Conservation (phyloP, 2,329 filamentous ascomycete species). For the Ascochyta fabae region DNA sequence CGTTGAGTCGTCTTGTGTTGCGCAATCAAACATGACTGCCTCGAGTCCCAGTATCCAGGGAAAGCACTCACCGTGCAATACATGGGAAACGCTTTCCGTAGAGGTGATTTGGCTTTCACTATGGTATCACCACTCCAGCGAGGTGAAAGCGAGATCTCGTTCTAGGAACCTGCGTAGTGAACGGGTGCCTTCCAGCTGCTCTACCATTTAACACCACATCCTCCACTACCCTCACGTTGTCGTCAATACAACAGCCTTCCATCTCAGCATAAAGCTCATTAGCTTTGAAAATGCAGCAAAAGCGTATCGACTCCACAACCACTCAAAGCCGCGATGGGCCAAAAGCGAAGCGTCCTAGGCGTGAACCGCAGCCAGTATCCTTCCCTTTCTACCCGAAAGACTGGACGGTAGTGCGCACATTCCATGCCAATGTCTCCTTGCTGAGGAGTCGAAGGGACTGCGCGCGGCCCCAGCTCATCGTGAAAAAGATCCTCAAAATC, state of each 20-base stretch:
- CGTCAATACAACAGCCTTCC: not conserved
- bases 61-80: not conserved
- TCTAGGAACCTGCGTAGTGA: not conserved
- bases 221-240: not conserved
- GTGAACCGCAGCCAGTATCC: too few species aligned
- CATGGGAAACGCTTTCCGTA: not conserved
- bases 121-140: not conserved
- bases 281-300: not conserved
- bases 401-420: not conserved
- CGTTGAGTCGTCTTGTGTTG: not conserved
- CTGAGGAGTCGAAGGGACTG: not conserved
- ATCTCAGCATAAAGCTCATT: not conserved
- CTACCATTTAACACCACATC: not conserved
- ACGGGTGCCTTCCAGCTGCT: not conserved
- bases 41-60: not conserved
- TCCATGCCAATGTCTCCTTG: not conserved
- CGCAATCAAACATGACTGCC: not conserved
- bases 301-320: not conserved
- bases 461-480: constrained; percentile 10
- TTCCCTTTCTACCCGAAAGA: constrained; percentile 1
- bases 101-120: not conserved
- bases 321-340: not conserved
- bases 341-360: constrained; percentile 1
- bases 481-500: constrained; percentile 29
- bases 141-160: constrained; percentile 2